phyloP scores from a whole-genome alignment of 371 early-diverging fungal species.

The Entomophthora muscae region DNA sequence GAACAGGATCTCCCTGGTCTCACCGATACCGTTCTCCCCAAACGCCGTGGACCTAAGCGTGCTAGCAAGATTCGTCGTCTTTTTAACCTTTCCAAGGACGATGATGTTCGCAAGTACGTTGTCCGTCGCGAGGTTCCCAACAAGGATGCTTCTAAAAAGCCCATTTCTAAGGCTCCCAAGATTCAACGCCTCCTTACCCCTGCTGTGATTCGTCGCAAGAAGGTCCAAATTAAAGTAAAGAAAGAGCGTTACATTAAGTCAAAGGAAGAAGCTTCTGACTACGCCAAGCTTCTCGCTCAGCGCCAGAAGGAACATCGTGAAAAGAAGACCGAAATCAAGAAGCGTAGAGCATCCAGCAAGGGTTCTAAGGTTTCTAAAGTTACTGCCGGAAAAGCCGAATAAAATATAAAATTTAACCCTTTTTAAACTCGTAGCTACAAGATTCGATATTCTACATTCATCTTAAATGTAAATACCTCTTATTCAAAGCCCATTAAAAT shows the following conservation, averaged over 20 bases:
- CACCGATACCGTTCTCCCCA: constrained; percentile 83
- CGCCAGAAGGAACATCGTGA: constrained; percentile 80
- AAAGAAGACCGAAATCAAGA: constrained; percentile 38
- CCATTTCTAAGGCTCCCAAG: constrained; percentile 83
- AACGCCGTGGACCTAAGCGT: constrained; percentile 97
- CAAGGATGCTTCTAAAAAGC: constrained; percentile 76
- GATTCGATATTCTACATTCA: too few relatives aligned
- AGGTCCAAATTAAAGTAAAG: constrained; percentile 71
- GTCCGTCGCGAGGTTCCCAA: constrained; percentile 87
- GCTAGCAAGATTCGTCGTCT: constrained; percentile 96
- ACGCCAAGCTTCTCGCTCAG: constrained; percentile 78
- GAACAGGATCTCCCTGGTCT: constrained; percentile 90
- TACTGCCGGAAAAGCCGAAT: not conserved
- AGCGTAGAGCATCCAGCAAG: constrained; percentile 20
- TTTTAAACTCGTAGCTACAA: too few relatives aligned
- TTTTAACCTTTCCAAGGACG: constrained; percentile 89
- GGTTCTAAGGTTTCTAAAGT: constrained; percentile 7
- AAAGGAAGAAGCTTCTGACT: constrained; percentile 76
- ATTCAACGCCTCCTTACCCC: constrained; percentile 97
- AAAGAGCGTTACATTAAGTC: constrained; percentile 53
- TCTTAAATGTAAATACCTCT: too few relatives aligned
- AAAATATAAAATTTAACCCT: too few relatives aligned
- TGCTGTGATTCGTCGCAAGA: constrained; percentile 83
- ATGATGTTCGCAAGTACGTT: constrained; percentile 95
- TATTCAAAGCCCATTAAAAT: too few relatives aligned